These are phyloP conservation scores for Acanthamoeba polyphaga DNA, from an alignment of 208 protist genomes.

Conservation along the genomic window DNA sequence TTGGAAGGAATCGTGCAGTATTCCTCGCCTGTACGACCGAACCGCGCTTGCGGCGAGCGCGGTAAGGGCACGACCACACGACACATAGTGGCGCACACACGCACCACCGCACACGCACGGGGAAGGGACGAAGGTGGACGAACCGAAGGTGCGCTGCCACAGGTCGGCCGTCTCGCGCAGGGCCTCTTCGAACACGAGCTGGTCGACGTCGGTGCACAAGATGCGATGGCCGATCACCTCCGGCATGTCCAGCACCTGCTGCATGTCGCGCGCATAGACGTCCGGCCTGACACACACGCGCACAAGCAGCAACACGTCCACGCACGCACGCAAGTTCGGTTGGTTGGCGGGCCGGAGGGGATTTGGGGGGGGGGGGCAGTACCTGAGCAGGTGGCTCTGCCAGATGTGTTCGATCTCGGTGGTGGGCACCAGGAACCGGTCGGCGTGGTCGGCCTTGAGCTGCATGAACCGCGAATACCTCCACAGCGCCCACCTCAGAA, in stretches of 20 bases:
- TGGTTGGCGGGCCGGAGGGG: too few species aligned
- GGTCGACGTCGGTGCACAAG: neutral
- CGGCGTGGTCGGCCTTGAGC: conserved; percentile 20
- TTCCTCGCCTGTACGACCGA: neutral
- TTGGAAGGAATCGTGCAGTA: neutral
- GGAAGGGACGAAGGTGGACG: neutral
- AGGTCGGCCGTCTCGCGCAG: conserved; percentile 13
- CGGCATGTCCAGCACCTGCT: neutral
- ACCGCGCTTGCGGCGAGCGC: too few species aligned
- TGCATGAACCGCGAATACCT: neutral
- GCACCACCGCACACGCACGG: neutral
- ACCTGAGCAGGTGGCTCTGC: conserved; percentile 27
- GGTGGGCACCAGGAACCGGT: conserved; percentile 15
- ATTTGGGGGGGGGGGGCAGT: neutral
- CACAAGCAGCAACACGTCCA: neutral
- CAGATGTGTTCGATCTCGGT: neutral
- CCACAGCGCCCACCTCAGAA: neutral
- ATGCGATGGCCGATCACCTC: neutral
- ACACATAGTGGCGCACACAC: too few species aligned
- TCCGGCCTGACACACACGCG: neutral
- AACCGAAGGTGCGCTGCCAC: neutral
- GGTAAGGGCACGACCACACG: too few species aligned
- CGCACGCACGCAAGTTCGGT: too few species aligned
- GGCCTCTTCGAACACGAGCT: neutral
- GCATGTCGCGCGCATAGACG: neutral